Evolutionary conservation across 2,329 filamentous ascomycete genomes (phyloP), one percentile per base, ranked within the genome.

Genomic region (Lasiodiplodia hormozganensis): DNA sequence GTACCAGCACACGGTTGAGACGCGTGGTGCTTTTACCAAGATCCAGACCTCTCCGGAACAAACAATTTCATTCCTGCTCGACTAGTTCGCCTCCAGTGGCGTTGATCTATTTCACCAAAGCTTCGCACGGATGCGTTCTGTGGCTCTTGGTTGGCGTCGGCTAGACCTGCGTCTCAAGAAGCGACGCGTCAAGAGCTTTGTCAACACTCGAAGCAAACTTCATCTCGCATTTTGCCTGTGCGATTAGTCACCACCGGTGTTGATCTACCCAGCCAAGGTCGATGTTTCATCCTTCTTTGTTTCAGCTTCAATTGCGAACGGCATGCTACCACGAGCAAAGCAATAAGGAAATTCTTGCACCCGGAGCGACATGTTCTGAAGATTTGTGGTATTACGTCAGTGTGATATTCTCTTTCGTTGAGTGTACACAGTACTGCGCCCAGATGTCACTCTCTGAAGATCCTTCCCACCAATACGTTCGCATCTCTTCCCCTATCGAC

Each of bases 131-230:
- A 62, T 47, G 25, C 54, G 23, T 16, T 21, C 8, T 18, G 16
- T 51, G 40, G 23, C 38, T 18, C 16, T 23, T 25, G 38, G 31
- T 62, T 49, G 57, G 57, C 57, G 16, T 62, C 58, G 58, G 21
- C 31, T 62, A 62, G 34, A 49, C 40, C 40, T 62, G 58, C 58
- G 58, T 62, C 58, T 62, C 58, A 62, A 16, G 38, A 49, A 62
- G 57, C 57, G 40, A 62, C 21, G 25, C 43, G 16, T n/a, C 57
- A 16, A 62, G 23, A 57, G 54, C 25, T 12, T 40, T 7, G 7
- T 34, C 31, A 34, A 34, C 43, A 47, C 43, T 47, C 43, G 14
- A 16, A 5, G 31, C 31, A 34, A 34, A 34, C 31, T 34, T 34
- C 52, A 34, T 12, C n/a, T 36, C 25, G n/a, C n/a, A 52, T 21